Conservation (phyloP, 2,329 filamentous ascomycete species). For the Metarhizium album region DNA sequence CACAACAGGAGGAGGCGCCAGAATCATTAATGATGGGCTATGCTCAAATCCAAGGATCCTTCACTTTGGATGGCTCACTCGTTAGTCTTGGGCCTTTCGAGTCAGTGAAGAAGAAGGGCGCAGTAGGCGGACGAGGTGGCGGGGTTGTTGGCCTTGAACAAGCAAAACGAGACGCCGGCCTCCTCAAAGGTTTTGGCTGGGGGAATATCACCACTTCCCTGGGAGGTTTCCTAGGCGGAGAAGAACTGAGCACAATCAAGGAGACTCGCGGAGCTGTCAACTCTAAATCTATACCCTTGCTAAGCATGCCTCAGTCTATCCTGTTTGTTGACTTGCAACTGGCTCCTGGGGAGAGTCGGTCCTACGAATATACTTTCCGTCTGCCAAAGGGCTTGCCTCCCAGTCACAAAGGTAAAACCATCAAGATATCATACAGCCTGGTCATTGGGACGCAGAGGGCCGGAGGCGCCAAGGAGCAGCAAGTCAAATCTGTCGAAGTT, state of each 20-base stretch:
- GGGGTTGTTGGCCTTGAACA: slow-evolving; percentile 75
- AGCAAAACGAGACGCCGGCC: slow-evolving; percentile 61
- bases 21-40: slow-evolving; percentile 97
- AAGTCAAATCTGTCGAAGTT: slow-evolving; percentile 81
- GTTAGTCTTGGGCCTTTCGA: slow-evolving; percentile 87
- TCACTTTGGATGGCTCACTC: slow-evolving; percentile 82
- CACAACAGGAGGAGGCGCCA: slow-evolving; percentile 39
- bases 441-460: slow-evolving; percentile 85
- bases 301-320: slow-evolving; percentile 93
- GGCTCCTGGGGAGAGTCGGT: slow-evolving; percentile 76
- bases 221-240: slow-evolving; percentile 73
- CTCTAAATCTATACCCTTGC: slow-evolving; percentile 75
- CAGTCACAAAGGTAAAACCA: slow-evolving; percentile 79
- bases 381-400: slow-evolving; percentile 85
- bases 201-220: slow-evolving; percentile 78
- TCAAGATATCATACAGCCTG: slow-evolving; percentile 86
- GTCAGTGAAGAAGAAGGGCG: slow-evolving; percentile 88
- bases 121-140: slow-evolving; percentile 76
- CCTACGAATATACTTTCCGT: slow-evolving; percentile 77
- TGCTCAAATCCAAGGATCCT: slow-evolving; percentile 85
- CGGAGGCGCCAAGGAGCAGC: slow-evolving; percentile 65
- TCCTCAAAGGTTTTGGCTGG: slow-evolving; percentile 81
- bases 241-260: slow-evolving; percentile 84
- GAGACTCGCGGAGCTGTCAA: slow-evolving; percentile 87
- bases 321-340: slow-evolving; percentile 88